Percentiles rank a stretch among this genome's conserved stretches.
Evolutionary conservation across 2,329 filamentous ascomycete species (phyloP).

Genomic region (Keithomyces neogunnii): DNA sequence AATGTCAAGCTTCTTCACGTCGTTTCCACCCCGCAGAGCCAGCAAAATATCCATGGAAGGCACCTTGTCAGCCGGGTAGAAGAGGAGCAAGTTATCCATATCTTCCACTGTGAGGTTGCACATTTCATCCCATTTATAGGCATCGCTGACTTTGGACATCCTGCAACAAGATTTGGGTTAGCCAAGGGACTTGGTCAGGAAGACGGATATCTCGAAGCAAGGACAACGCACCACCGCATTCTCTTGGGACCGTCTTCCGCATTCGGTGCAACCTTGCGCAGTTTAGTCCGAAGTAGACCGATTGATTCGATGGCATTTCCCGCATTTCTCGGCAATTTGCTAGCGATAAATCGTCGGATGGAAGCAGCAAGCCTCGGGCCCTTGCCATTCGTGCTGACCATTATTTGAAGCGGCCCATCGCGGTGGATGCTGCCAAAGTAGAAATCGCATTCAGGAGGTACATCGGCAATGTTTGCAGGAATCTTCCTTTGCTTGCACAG

Average conservation of each 20-base stretch:
- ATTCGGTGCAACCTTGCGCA: conserved; percentile 68
- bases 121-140: conserved; percentile 77
- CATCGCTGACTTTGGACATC: conserved; percentile 89
- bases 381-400: conserved; percentile 98
- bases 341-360: conserved; percentile 74
- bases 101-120: conserved; percentile 74
- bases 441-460: conserved; percentile 94
- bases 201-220: background rate
- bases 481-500: conserved; percentile 79
- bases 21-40: conserved; percentile 39
- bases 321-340: conserved; percentile 64
- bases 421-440: conserved; percentile 96
- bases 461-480: conserved; percentile 92
- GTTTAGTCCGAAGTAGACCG: conserved; percentile 67
- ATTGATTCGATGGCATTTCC: conserved; percentile 82
- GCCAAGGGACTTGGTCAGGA: background rate
- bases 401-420: conserved; percentile 91
- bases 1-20: conserved; percentile 38
- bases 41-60: conserved; percentile 47
- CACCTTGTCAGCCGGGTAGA: conserved; percentile 53
- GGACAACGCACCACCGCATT: conserved; percentile 69
- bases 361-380: conserved; percentile 85
- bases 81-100: conserved; percentile 75
- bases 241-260: conserved; percentile 70
- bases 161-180: conserved; percentile 28